These are phyloP conservation scores for Dothideomycetes sp. DNA, from an alignment of 2,329 filamentous ascomycete genomes.

Conservation along the genomic window DNA sequence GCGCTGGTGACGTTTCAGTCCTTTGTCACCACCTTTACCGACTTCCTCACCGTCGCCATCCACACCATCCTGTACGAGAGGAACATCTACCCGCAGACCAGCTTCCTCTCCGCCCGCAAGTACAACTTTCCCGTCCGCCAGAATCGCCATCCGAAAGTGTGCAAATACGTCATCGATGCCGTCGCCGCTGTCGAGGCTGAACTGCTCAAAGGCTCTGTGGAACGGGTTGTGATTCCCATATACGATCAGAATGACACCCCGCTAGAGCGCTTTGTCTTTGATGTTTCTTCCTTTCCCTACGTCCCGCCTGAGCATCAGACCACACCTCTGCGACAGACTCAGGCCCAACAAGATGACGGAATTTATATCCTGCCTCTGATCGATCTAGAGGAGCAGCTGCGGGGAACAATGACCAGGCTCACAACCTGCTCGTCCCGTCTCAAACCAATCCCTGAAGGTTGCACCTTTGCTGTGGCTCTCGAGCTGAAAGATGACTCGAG, in stretches of 20 bases:
- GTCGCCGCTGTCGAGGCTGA: constrained; percentile 60
- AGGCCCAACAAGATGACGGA: constrained; percentile 14
- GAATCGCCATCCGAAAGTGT: constrained; percentile 75
- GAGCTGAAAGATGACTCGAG: constrained; percentile 54
- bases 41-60: constrained; percentile 71
- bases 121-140: constrained; percentile 80
- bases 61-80: constrained; percentile 83
- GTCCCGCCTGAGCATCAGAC: constrained; percentile 37
- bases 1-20: constrained; percentile 32
- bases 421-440: constrained; percentile 49
- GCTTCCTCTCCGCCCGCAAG: constrained; percentile 69
- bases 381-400: constrained; percentile 62
- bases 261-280: constrained; percentile 50
- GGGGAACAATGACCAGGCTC: constrained; percentile 54
- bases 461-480: constrained; percentile 66
- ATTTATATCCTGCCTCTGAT: constrained; percentile 18
- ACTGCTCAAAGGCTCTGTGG: constrained; percentile 49
- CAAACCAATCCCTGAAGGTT: constrained; percentile 47
- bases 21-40: constrained; percentile 59
- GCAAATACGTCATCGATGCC: constrained; percentile 75
- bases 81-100: constrained; percentile 61
- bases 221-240: constrained; percentile 46
- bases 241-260: constrained; percentile 41
- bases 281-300: constrained; percentile 45
- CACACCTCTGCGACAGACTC: constrained; percentile 36